Percentiles rank a stretch among this genome's conserved stretches.
Evolutionary conservation across 192 early-diverging fungal genomes (phyloP).

Genomic region (Coemansia sp.): DNA sequence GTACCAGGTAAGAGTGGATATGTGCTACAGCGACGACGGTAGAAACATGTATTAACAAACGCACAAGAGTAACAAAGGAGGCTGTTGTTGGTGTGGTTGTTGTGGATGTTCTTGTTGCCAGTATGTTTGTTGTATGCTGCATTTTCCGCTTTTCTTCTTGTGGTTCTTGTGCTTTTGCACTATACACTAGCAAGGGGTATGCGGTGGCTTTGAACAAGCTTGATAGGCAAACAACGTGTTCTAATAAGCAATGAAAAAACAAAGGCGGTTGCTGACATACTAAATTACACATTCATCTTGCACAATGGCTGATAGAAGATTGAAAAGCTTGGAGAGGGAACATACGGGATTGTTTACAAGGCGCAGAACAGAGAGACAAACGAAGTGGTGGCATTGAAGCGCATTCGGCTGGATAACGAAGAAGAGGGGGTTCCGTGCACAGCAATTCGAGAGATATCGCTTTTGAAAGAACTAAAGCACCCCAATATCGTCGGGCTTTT

Average conservation of each 20-base stretch:
- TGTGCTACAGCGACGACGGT: neutral
- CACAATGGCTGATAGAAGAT: constrained; percentile 72
- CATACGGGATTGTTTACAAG: constrained; percentile 99
- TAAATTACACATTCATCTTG: neutral
- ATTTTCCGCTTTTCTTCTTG: too few species aligned
- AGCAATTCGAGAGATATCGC: constrained; percentile 79
- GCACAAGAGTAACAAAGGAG: neutral
- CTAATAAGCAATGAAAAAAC: neutral
- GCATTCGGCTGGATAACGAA: constrained; percentile 87
- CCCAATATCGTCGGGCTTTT: constrained; percentile 78
- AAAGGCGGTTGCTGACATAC: neutral
- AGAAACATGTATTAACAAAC: neutral
- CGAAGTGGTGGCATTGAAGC: constrained; percentile 97
- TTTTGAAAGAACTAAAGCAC: constrained; percentile 81
- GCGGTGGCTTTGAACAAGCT: neutral
- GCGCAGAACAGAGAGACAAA: constrained; percentile 93
- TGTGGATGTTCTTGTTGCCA: too few species aligned
- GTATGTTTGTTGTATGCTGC: too few species aligned
- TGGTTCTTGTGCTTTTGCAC: neutral
- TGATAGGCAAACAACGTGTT: too few species aligned
- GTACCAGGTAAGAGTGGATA: constrained; percentile 55
- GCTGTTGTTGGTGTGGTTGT: neutral
- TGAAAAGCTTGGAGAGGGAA: constrained; percentile 97
- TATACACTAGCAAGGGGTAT: neutral
- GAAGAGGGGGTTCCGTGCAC: constrained; percentile 81